Conservation (phyloP, 1,139 yeast species). For the Scheffersomyces parashehatae region DNA sequence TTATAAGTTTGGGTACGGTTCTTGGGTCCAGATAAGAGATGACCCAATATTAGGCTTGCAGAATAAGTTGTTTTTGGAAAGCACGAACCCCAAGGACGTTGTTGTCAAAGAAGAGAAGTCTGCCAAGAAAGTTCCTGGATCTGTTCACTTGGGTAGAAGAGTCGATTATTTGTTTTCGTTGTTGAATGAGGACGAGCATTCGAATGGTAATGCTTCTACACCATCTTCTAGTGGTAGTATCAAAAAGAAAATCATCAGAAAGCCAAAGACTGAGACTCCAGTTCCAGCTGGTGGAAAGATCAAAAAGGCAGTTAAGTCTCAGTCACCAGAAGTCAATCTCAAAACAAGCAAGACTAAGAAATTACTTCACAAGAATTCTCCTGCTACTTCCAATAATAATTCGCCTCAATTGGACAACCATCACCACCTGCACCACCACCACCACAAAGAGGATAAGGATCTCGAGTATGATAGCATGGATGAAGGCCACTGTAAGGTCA, state of each 20-base stretch:
- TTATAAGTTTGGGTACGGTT: constrained; percentile 90
- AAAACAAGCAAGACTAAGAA: constrained; percentile 12
- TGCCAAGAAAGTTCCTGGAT: constrained; percentile 77
- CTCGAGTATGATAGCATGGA: constrained; percentile 82
- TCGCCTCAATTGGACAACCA: constrained; percentile 11
- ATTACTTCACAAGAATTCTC: constrained; percentile 8
- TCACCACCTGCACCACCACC: constrained; percentile 5
- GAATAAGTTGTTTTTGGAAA: constrained; percentile 73
- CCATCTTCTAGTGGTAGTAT: neutral
- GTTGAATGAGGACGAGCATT: constrained; percentile 55
- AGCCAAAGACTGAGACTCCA: constrained; percentile 21
- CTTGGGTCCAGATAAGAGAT: constrained; percentile 92
- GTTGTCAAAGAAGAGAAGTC: constrained; percentile 17
- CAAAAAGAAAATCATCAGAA: constrained; percentile 8
- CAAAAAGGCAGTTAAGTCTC: constrained; percentile 14
- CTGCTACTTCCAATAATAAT: constrained; percentile 6
- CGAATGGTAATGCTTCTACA: constrained; percentile 8
- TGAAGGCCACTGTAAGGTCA: constrained; percentile 64
- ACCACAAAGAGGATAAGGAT: constrained; percentile 33
- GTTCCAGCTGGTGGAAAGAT: constrained; percentile 7
- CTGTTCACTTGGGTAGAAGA: constrained; percentile 93
- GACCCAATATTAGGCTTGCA: constrained; percentile 90
- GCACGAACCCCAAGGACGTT: constrained; percentile 1
- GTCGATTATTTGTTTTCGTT: constrained; percentile 81
- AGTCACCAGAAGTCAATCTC: constrained; percentile 17